Evolutionary conservation across 768 basidiomycete genomes (phyloP), one percentile per base, ranked within the genome.

Genomic region (Boletus rufocinnamomeus): DNA sequence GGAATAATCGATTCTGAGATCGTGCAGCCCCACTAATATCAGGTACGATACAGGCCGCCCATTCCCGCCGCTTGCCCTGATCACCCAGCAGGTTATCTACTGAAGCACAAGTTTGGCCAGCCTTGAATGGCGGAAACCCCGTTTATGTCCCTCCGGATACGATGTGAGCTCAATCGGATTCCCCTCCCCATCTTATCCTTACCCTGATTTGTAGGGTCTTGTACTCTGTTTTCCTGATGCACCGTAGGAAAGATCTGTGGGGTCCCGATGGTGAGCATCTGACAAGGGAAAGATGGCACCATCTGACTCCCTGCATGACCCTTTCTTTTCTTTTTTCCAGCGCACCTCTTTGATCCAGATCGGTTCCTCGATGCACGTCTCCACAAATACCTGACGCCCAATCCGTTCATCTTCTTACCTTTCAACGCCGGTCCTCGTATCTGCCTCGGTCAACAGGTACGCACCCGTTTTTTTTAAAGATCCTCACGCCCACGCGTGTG

Each of bases 381-480:
- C 8, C 76, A 78, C 55, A 80, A 79, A 62, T 83, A 83, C 57
- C 73, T 86, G 21, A 75, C 74, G 0, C 76, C 79, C 2, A 87
- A 87, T 59, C 85, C 86, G 1, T 86, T 82, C 75, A 88, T 89
- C 59, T 88, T 88, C 69, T 71, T 84, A 6, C 86, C 87, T 0
- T 88, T 88, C 74, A 86, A 86, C 57, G 85, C 84, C 1, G 87
- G 84, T 1, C 87, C 86, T 6, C 76, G 87, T 11, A 84, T 85
- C 59, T 87, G 86, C 55, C 76, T 86, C 10, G 86, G 81, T 0
- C 79, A 81, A 60, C 79, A 80, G 69, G 71, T 74, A 23, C 21
- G 55, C 25, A 23, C 43, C 23, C 6, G 2, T 41, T n/a, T 9
- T n/a, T 9, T 41, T 6, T 23, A 6, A 38, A n/a, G 43, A 44